These are phyloP conservation scores for Pyrenophora teres DNA, from an alignment of 2,329 filamentous ascomycete genomes.

Conservation along the genomic window DNA sequence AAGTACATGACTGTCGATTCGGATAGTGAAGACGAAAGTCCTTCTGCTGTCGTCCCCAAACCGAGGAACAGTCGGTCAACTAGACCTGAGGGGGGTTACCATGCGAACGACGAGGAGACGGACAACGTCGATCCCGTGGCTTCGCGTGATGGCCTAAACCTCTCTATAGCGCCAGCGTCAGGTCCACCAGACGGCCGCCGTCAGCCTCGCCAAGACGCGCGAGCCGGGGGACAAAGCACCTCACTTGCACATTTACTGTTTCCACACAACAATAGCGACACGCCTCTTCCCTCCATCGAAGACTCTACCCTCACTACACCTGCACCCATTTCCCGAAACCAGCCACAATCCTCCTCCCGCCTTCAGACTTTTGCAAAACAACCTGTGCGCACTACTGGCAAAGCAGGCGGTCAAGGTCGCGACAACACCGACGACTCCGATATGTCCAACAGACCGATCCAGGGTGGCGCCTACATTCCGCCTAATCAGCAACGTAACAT, in stretches of 20 bases:
- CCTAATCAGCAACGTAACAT: constrained; percentile 80
- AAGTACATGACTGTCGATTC: constrained; percentile 20
- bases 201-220: constrained; percentile 28
- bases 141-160: constrained; percentile 25
- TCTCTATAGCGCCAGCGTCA: constrained; percentile 18
- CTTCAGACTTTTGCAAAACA: background rate
- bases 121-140: constrained; percentile 15
- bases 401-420: background rate
- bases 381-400: background rate
- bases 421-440: constrained; percentile 5
- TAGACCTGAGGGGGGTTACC: background rate
- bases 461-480: constrained; percentile 66
- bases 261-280: constrained; percentile 2
- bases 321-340: background rate
- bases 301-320: background rate
- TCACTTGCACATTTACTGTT: constrained; percentile 13
- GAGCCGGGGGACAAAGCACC: constrained; percentile 16
- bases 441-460: constrained; percentile 36
- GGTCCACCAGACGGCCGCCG: constrained; percentile 8
- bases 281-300: background rate
- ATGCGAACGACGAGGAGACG: constrained; percentile 1
- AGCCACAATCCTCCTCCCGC: background rate
- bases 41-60: background rate
- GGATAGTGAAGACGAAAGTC: constrained; percentile 10
- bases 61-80: background rate